phyloP scores from a whole-genome alignment of 164 flowering plant genomes.

The Magnolia officinalis region DNA sequence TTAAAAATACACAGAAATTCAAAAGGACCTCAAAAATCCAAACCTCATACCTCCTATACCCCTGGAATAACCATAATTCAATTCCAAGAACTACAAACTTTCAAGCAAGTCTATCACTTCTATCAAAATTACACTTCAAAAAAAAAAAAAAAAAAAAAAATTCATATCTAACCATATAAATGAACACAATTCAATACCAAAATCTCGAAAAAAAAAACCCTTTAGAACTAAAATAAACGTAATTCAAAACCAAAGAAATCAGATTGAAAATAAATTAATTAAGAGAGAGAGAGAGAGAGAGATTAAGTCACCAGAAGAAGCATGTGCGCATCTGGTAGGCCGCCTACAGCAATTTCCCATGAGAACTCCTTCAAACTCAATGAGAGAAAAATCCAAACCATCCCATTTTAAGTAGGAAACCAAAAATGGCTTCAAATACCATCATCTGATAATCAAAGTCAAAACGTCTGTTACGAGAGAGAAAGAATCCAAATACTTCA shows the following conservation, averaged over 20 bases:
- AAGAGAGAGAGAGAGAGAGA: too few relatives aligned
- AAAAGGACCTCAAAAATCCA: too few relatives aligned
- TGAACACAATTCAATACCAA: too few relatives aligned
- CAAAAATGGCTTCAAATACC: background rate
- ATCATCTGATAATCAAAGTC: background rate
- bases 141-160: too few relatives aligned
- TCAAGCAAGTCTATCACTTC: background rate
- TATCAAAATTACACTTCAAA: background rate
- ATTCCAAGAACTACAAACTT: background rate
- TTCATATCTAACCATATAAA: background rate
- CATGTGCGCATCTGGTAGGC: constrained; percentile 45
- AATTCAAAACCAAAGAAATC: too few relatives aligned
- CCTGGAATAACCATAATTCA: background rate
- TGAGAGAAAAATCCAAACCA: background rate
- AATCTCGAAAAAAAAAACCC: too few relatives aligned
- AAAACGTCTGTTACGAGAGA: background rate
- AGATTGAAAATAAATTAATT: background rate
- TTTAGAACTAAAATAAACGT: background rate
- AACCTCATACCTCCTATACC: too few relatives aligned
- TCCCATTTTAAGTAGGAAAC: background rate
- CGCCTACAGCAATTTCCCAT: constrained; percentile 46
- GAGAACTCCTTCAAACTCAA: background rate
- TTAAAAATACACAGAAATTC: too few relatives aligned
- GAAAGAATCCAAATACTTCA: background rate
- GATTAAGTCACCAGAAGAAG: constrained; percentile 7